These are phyloP conservation scores for Hortiboletus rubellus DNA, from an alignment of 1,284 basidiomycete species.

Conservation along the genomic window DNA sequence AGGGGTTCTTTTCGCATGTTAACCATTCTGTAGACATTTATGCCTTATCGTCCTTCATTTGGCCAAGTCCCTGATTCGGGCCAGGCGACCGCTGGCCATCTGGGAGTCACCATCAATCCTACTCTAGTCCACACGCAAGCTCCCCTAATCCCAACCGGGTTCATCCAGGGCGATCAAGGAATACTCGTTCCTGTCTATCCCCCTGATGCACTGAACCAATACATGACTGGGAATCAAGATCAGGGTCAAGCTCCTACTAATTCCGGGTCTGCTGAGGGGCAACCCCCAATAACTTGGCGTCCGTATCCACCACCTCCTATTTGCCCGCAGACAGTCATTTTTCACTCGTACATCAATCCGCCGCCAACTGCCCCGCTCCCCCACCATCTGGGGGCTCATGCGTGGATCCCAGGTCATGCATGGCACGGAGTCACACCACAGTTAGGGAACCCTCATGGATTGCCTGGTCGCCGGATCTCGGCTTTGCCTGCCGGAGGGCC, in stretches of 20 bases:
- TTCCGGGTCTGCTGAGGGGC: conserved; percentile 25
- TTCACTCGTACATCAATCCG: conserved; percentile 33
- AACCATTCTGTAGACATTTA: conserved; percentile 38
- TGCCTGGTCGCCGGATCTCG: conserved; percentile 18
- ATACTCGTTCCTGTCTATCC: conserved; percentile 69
- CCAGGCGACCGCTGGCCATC: conserved; percentile 27
- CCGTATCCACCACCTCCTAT: conserved; percentile 30
- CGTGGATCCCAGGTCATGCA: conserved; percentile 29
- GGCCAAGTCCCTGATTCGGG: conserved; percentile 25
- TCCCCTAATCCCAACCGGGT: conserved; percentile 64
- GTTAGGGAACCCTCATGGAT: conserved; percentile 12
- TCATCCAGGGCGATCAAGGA: conserved; percentile 71
- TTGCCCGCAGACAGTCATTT: conserved; percentile 29
- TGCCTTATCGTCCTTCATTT: conserved; percentile 45
- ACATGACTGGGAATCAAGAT: conserved; percentile 44
- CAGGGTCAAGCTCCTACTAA: conserved; percentile 17
- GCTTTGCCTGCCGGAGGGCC: conserved; percentile 20
- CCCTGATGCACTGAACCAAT: conserved; percentile 61
- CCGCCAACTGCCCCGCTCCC: conserved; percentile 20
- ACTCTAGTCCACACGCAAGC: conserved; percentile 44
- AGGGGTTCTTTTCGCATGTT: conserved; percentile 1
- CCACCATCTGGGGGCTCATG: conserved; percentile 24
- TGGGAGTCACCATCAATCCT: conserved; percentile 24
- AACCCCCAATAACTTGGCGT: conserved; percentile 29
- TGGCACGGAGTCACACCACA: conserved; percentile 26